These are phyloP conservation scores for Gossypium bickii DNA, from an alignment of 345 rosid genomes.

Conservation along the genomic window DNA sequence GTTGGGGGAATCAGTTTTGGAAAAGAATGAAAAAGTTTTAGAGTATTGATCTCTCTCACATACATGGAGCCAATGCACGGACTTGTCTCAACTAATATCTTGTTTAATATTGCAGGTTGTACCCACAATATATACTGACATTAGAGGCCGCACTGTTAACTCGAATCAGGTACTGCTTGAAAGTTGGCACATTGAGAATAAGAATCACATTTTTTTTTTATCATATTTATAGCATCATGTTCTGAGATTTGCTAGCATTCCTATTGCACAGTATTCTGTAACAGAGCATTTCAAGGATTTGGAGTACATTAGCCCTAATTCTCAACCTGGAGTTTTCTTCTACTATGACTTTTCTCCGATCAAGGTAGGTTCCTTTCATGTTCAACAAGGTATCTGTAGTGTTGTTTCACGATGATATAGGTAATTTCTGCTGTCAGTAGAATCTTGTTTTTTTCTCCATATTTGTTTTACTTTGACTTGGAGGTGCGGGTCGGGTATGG, in stretches of 20 bases:
- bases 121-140: constrained; percentile 75
- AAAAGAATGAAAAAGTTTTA: neutral
- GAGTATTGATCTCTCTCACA: neutral
- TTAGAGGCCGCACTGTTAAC: constrained; percentile 48
- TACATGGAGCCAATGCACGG: neutral
- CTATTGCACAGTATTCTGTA: constrained; percentile 64
- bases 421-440: neutral
- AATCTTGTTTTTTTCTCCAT: neutral
- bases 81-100: neutral
- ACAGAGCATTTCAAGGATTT: constrained; percentile 71
- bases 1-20: no score
- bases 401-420: neutral
- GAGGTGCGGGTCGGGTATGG: neutral
- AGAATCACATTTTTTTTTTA: neutral
- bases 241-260: constrained; percentile 7
- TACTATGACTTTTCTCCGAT: constrained; percentile 88
- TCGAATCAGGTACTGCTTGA: constrained; percentile 63
- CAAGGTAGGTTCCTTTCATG: constrained; percentile 44
- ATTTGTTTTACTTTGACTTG: neutral
- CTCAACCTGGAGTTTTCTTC: constrained; percentile 78
- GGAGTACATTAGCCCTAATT: constrained; percentile 40
- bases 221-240: constrained; percentile 10
- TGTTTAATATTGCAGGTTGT: constrained; percentile 62
- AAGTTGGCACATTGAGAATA: neutral
- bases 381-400: constrained; percentile 4